Evolutionary conservation across 805 yeast species (phyloP).

Genomic region (Candida hispaniensis): DNA sequence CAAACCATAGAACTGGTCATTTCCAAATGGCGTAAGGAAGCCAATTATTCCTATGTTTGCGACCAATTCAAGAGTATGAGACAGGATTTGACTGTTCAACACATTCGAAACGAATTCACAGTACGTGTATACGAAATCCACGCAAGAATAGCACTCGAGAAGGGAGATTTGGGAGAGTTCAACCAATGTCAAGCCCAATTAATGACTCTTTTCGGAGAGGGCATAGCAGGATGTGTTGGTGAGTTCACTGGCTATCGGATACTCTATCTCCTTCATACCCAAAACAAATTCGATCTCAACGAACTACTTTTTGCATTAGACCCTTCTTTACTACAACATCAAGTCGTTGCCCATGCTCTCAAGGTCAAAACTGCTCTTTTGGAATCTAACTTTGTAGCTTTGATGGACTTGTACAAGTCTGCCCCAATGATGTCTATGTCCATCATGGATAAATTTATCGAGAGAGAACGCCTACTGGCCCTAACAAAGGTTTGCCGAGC

Average conservation of each 20-base stretch:
- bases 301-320: constrained; percentile 30
- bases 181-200: constrained; percentile 89
- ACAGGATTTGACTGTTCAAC: constrained; percentile 89
- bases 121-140: constrained; percentile 74
- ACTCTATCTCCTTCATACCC: constrained; percentile 64
- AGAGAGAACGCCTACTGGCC: constrained; percentile 47
- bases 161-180: constrained; percentile 82
- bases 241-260: constrained; percentile 69
- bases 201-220: constrained; percentile 45
- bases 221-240: constrained; percentile 32
- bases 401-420: constrained; percentile 37
- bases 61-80: constrained; percentile 87
- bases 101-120: constrained; percentile 66
- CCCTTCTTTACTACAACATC: constrained; percentile 18
- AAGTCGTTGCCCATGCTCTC: constrained; percentile 31
- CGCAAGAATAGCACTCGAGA: constrained; percentile 75
- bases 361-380: constrained; percentile 29
- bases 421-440: constrained; percentile 37
- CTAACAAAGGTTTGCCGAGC: constrained; percentile 46
- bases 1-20: constrained; percentile 46
- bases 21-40: constrained; percentile 41
- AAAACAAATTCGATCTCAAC: constrained; percentile 47
- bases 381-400: constrained; percentile 41
- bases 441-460: constrained; percentile 44
- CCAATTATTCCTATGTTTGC: constrained; percentile 63